Conservation (phyloP, 305 asterid species). For the Euphrasia arctica region DNA sequence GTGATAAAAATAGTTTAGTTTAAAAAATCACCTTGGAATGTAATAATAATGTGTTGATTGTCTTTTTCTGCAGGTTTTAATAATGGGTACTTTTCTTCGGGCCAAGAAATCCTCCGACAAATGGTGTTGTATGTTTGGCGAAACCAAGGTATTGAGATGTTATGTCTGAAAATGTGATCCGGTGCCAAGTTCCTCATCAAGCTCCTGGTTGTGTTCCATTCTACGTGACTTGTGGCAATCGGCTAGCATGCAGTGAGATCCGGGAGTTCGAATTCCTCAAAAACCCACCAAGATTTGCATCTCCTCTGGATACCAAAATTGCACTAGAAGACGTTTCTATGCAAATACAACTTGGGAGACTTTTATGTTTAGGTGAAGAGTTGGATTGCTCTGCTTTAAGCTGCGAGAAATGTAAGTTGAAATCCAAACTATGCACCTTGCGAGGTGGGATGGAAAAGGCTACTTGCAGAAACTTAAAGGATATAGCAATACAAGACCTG, state of each 20-base stretch:
- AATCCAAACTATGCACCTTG: not conserved
- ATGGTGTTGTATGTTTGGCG: not conserved
- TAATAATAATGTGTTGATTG: not conserved
- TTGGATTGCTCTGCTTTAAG: not conserved
- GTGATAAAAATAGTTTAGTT: not conserved
- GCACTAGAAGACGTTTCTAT: not conserved
- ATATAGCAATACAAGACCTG: not conserved
- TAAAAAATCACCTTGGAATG: not conserved
- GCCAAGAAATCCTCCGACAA: not conserved
- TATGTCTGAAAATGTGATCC: not conserved
- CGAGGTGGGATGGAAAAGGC: not conserved
- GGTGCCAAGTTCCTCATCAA: not conserved
- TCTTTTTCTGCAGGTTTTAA: not conserved
- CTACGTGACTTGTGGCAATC: not conserved
- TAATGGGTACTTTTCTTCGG: not conserved
- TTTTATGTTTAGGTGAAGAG: not conserved
- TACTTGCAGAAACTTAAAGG: not conserved
- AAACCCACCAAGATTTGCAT: not conserved
- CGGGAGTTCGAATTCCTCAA: not conserved
- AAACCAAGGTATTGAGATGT: not conserved
- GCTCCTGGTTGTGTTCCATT: not conserved
- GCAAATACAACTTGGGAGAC: not conserved
- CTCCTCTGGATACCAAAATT: not conserved
- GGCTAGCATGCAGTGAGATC: not conserved
- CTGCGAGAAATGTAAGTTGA: not conserved